Base-by-base conservation (phyloP, 2,329 filamentous ascomycete genomes). In the Tolypocladium tropicale region DNA sequence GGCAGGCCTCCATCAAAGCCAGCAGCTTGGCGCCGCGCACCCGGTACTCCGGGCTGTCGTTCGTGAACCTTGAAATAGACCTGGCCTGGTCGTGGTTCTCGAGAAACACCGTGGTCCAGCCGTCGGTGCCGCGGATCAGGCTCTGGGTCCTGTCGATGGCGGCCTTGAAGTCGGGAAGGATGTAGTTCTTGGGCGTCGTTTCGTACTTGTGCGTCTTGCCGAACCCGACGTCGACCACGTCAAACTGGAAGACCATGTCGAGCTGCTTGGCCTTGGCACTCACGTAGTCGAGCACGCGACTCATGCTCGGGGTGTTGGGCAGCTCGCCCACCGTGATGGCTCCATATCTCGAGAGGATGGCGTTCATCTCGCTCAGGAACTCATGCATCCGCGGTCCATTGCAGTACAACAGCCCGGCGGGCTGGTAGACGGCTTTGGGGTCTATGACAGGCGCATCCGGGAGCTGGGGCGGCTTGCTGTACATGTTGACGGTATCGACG, bases 401-500 rank as follows among this genome's bases (percentile, higher is more conserved):
- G 68, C 81, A 82, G 63, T 82, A 87, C 52, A 84, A 72, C n/a
- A 75, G 64, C 28, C 71, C 73, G 0, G 78, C 83, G 0, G 79
- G 78, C 62, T 86, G 83, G 56, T 72, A 75, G 25, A 67, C 67
- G 0, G 73, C 69, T 6, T 70, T 71, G 5, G 72, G 67, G 53
- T 83, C 74, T 6, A 75, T 70, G 43, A 84, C 67, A 0, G 82
- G 78, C 0, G 82, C 84, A 60, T 87, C 82, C 0, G 78, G 79
- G 55, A 84, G 80, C 1, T 72, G 73, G 4, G 77, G 76, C 0
- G 77, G 76, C 64, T 89, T 89, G 64, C 81, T 85, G 65, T 88
- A 86, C 71, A 86, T 80, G 68, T 89, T 89, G 68, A 89, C 85
- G 0, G 86, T 85, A 63, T 90, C 86, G 70, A 89, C 80, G n/a